A percentile compares a stretch with the other conserved stretches of the same genome.
These are phyloP conservation scores for Opeltia flavorubescens DNA, from an alignment of 495 filamentous ascomycete species.

Conservation along the genomic window DNA sequence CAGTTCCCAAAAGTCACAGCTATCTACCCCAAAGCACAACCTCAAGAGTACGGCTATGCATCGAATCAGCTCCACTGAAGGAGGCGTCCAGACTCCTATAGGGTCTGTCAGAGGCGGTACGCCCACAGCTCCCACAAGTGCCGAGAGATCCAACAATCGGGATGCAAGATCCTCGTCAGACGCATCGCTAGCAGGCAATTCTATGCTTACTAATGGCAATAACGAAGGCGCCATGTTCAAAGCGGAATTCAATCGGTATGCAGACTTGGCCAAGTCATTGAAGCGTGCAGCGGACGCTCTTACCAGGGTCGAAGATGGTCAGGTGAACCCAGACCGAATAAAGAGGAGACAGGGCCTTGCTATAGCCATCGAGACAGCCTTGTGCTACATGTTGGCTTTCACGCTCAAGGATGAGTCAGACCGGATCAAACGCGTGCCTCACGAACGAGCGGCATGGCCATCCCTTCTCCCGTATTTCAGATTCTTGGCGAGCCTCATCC, in stretches of 20 bases:
- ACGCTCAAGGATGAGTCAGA: conserved; percentile 32
- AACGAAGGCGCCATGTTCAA: conserved; percentile 30
- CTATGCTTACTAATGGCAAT: conserved; percentile 1
- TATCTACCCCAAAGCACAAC: conserved; percentile 1
- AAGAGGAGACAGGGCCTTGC: conserved; percentile 30
- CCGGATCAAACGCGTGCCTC: conserved; percentile 19
- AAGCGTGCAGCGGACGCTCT: conserved; percentile 30
- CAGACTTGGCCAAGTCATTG: conserved; percentile 29
- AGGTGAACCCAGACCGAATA: conserved; percentile 16
- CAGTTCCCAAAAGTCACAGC: neutral
- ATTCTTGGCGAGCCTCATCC: conserved; percentile 29
- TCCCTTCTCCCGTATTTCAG: conserved; percentile 34
- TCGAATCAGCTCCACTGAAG: conserved; percentile 17
- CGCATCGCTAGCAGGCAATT: neutral
- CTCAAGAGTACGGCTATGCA: conserved; percentile 16
- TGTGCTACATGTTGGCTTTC: conserved; percentile 37
- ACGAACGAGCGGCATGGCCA: conserved; percentile 31
- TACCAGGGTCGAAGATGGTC: conserved; percentile 6
- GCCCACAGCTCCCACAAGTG: conserved; percentile 15
- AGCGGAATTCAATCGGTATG: conserved; percentile 30
- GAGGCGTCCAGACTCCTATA: conserved; percentile 20
- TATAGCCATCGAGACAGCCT: conserved; percentile 32
- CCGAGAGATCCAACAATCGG: conserved; percentile 9
- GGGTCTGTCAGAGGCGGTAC: conserved; percentile 15
- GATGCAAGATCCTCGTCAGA: neutral